These are phyloP conservation scores for Kwoniella sp. DNA, from an alignment of 768 basidiomycete genomes.

Conservation along the genomic window DNA sequence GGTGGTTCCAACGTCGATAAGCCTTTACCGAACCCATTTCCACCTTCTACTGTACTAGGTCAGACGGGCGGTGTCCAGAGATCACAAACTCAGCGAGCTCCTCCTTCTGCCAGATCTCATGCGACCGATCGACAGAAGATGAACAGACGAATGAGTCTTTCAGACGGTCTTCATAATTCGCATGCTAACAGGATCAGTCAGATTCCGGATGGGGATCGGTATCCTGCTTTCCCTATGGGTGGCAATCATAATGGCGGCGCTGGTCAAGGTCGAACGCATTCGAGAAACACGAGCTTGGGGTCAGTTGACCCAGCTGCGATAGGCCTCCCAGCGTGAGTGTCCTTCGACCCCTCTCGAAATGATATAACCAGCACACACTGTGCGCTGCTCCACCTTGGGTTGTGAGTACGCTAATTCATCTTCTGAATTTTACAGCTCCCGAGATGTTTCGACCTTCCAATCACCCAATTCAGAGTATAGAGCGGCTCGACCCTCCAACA, in stretches of 20 bases:
- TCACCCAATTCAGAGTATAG: slow-evolving; percentile 11
- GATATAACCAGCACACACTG: too few species aligned
- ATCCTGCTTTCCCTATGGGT: slow-evolving; percentile 43
- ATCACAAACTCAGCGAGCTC: slow-evolving; percentile 19
- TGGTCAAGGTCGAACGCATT: slow-evolving; percentile 23
- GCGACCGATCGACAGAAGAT: slow-evolving; percentile 14
- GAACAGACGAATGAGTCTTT: slow-evolving; percentile 28
- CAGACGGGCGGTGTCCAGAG: not conserved
- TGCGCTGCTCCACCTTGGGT: too few species aligned
- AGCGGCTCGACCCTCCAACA: slow-evolving; percentile 19
- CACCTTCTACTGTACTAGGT: slow-evolving; percentile 6
- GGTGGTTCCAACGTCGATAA: slow-evolving; percentile 33
- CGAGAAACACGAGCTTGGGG: slow-evolving; percentile 26
- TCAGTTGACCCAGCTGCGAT: slow-evolving; percentile 32
- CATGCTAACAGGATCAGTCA: slow-evolving; percentile 14
- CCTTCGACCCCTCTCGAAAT: too few species aligned
- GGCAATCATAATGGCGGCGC: slow-evolving; percentile 13
- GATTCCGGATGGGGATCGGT: slow-evolving; percentile 43
- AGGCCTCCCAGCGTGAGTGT: slow-evolving; percentile 26
- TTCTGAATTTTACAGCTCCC: slow-evolving; percentile 2
- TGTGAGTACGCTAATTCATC: not conserved
- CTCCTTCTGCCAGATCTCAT: slow-evolving; percentile 5
- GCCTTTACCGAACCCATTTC: slow-evolving; percentile 45
- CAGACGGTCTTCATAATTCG: slow-evolving; percentile 34
- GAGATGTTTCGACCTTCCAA: slow-evolving; percentile 20